Conservation (phyloP, 805 yeast species). For the Kodamaea nitidulidarum region DNA sequence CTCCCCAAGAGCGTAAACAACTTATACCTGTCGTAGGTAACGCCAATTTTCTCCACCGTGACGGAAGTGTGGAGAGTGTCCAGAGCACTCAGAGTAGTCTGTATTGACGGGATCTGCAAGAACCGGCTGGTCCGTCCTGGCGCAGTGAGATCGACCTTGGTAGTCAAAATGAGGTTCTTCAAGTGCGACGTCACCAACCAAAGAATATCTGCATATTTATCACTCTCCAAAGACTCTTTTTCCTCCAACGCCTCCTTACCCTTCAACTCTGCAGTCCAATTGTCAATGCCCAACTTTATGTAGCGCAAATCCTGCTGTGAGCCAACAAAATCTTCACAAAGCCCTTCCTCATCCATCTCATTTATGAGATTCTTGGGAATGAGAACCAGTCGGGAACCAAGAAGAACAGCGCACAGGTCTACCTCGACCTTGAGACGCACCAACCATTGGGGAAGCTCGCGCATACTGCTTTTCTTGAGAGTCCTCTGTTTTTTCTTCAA, state of each 20-base stretch:
- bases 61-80: slow-evolving; percentile 1
- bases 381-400: slow-evolving; percentile 40
- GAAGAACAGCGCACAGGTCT: slow-evolving; percentile 15
- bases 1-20: slow-evolving; percentile 32
- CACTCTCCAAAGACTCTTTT: too few relatives aligned
- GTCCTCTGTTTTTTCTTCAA: neutral
- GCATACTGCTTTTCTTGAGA: slow-evolving; percentile 11
- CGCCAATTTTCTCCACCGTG: slow-evolving; percentile 2
- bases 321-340: slow-evolving; percentile 16
- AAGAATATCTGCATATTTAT: neutral
- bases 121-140: slow-evolving; percentile 13
- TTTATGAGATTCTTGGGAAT: slow-evolving; percentile 22
- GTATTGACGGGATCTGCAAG: slow-evolving; percentile 20
- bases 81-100: neutral
- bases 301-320: slow-evolving; percentile 19
- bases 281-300: slow-evolving; percentile 14
- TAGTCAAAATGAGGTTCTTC: slow-evolving; percentile 15
- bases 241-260: neutral
- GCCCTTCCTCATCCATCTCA: slow-evolving; percentile 12
- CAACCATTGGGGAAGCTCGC: slow-evolving; percentile 30
- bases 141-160: slow-evolving; percentile 11
- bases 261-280: slow-evolving; percentile 6
- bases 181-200: slow-evolving; percentile 22
- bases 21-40: slow-evolving; percentile 27
- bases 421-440: slow-evolving; percentile 19